phyloP scores from a whole-genome alignment of 23 red algal species.

The Cyanidium caldarium region DNA sequence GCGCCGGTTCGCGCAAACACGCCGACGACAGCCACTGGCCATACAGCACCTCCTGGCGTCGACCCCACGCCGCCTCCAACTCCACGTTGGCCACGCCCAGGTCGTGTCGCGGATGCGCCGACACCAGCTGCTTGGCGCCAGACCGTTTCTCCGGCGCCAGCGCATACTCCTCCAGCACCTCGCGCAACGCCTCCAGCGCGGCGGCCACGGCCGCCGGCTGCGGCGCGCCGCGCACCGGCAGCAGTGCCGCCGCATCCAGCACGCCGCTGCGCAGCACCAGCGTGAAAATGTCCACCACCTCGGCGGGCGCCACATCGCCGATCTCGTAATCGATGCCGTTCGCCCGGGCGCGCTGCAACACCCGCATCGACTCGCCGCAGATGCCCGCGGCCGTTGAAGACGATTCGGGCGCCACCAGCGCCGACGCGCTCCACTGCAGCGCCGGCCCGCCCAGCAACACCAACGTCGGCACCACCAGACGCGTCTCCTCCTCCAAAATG shows the following conservation, averaged over 20 bases:
- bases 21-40: not conserved
- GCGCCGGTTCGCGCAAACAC: not conserved
- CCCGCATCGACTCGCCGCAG: not conserved
- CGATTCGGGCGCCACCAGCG: not conserved
- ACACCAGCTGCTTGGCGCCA: not conserved
- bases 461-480: conserved; percentile 2
- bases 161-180: not conserved
- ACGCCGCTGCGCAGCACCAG: not conserved
- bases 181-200: conserved; percentile 38
- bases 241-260: conserved; percentile 20
- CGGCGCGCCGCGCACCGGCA: conserved; percentile 47
- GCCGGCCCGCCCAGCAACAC: conserved; percentile 4
- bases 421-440: not conserved
- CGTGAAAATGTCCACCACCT: not conserved
- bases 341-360: not conserved
- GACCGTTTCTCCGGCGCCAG: not conserved
- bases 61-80: conserved; percentile 32
- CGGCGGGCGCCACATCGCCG: not conserved
- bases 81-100: conserved; percentile 35
- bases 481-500: not conserved
- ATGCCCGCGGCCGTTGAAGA: not conserved
- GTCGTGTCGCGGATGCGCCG: conserved; percentile 23
- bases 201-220: conserved; percentile 19
- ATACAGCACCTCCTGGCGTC: conserved; percentile 22
- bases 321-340: not conserved